A percentile compares a stretch with the other conserved stretches of the same genome.
phyloP scores from a whole-genome alignment of 2,329 filamentous ascomycete species.

The Penicillium sp. region DNA sequence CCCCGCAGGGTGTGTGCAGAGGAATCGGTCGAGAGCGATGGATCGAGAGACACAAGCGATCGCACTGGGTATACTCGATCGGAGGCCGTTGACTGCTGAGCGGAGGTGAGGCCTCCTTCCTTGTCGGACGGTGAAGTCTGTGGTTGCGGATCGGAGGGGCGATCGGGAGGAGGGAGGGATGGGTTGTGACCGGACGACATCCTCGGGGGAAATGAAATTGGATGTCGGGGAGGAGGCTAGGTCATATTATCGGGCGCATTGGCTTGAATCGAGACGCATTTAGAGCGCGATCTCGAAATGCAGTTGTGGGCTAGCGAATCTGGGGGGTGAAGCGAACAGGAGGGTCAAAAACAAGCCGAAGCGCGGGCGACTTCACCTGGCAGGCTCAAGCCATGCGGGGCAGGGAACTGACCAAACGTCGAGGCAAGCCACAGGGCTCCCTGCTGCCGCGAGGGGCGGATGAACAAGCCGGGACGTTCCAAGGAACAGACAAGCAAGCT shows the following conservation, averaged over 20 bases:
- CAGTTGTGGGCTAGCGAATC: not conserved
- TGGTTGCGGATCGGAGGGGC: not conserved
- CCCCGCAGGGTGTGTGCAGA: constrained; percentile 19
- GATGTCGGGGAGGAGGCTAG: not conserved
- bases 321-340: not conserved
- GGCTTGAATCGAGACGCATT: not conserved
- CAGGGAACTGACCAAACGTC: not conserved
- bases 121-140: not conserved
- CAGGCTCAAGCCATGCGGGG: not conserved
- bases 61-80: constrained; percentile 81
- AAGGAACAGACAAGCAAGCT: not conserved
- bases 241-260: not conserved
- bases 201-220: not conserved
- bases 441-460: not conserved
- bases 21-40: constrained; percentile 46
- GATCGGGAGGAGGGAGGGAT: not conserved
- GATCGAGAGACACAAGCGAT: constrained; percentile 76
- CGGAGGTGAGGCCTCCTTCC: not conserved
- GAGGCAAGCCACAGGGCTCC: not conserved
- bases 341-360: not conserved
- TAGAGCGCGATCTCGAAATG: not conserved
- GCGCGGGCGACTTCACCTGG: not conserved
- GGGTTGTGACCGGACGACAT: constrained; percentile 5
- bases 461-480: not conserved
- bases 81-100: constrained; percentile 28